Percentiles rank a stretch among this genome's conserved stretches.
phyloP scores from a whole-genome alignment of 2,329 filamentous ascomycete species.

The Nemania serpens region DNA sequence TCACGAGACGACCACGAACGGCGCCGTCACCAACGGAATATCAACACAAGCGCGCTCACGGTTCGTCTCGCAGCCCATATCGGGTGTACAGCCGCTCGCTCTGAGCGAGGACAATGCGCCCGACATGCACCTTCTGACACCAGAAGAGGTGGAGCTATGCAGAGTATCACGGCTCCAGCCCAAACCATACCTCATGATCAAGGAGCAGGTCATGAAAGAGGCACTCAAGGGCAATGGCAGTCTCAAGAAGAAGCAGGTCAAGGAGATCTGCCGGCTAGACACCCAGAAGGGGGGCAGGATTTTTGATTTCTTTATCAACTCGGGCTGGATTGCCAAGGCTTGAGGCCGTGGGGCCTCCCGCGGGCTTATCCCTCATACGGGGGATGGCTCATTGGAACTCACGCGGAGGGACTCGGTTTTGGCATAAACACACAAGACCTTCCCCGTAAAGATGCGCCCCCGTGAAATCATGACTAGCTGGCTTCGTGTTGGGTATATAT shows the following conservation, averaged over 20 bases:
- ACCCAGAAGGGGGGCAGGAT: constrained; percentile 82
- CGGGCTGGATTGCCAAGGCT: constrained; percentile 88
- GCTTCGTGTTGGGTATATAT: not conserved
- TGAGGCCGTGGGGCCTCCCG: constrained; percentile 42
- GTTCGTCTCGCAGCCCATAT: constrained; percentile 60
- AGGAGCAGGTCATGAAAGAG: constrained; percentile 89
- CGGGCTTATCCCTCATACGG: not conserved
- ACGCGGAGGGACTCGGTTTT: not conserved
- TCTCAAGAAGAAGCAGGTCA: constrained; percentile 92
- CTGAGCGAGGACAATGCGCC: constrained; percentile 76
- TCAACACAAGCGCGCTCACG: constrained; percentile 54
- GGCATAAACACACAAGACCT: not conserved
- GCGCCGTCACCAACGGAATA: constrained; percentile 48
- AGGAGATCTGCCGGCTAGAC: constrained; percentile 83
- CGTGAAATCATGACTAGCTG: not conserved
- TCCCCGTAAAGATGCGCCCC: not conserved
- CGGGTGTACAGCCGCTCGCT: constrained; percentile 66
- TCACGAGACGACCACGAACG: constrained; percentile 39
- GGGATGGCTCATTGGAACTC: not conserved
- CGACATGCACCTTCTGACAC: constrained; percentile 83
- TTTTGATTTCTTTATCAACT: constrained; percentile 93
- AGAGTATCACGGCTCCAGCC: constrained; percentile 83
- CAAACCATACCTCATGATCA: constrained; percentile 94
- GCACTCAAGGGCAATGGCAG: constrained; percentile 85
- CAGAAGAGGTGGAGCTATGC: constrained; percentile 86